Conservation (phyloP, 148 eudicot species). For the Rhododendron ovatum region DNA sequence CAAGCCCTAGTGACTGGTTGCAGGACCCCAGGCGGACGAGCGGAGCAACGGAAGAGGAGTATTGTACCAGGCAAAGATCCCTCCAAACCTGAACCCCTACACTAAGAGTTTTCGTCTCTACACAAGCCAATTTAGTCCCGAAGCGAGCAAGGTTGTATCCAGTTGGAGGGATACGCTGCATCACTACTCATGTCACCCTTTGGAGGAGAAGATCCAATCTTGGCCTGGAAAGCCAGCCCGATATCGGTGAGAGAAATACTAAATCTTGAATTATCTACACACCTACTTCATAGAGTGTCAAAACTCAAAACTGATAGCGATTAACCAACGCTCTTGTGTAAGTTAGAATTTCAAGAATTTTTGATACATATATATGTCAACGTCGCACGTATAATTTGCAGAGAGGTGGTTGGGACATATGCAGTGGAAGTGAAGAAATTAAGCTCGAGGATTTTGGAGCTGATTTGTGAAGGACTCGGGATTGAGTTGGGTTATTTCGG, state of each 20-base stretch:
- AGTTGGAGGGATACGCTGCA: slow-evolving; percentile 18
- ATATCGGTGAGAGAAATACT: slow-evolving; percentile 6
- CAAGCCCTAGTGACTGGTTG: too few species aligned
- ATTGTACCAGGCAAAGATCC: too few species aligned
- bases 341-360: background rate
- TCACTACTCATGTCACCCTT: slow-evolving; percentile 21
- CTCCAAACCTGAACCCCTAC: too few species aligned
- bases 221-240: slow-evolving; percentile 27
- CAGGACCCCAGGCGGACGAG: too few species aligned
- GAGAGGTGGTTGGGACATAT: slow-evolving; percentile 12
- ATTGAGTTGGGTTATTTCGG: slow-evolving; percentile 6
- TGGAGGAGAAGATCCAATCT: slow-evolving; percentile 12
- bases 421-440: slow-evolving; percentile 5
- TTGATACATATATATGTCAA: too few species aligned
- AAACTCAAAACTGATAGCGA: background rate
- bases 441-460: slow-evolving; percentile 2
- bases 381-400: background rate
- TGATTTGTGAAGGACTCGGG: slow-evolving; percentile 18
- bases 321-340: background rate
- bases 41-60: too few species aligned
- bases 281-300: background rate
- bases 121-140: slow-evolving; percentile 19
- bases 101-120: slow-evolving; percentile 16
- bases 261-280: background rate
- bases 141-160: slow-evolving; percentile 5